Percentiles rank a stretch among this genome's conserved stretches.
Evolutionary conservation across 108 stramenopile genomes (phyloP).

Genomic region (Bacterosira constricta): DNA sequence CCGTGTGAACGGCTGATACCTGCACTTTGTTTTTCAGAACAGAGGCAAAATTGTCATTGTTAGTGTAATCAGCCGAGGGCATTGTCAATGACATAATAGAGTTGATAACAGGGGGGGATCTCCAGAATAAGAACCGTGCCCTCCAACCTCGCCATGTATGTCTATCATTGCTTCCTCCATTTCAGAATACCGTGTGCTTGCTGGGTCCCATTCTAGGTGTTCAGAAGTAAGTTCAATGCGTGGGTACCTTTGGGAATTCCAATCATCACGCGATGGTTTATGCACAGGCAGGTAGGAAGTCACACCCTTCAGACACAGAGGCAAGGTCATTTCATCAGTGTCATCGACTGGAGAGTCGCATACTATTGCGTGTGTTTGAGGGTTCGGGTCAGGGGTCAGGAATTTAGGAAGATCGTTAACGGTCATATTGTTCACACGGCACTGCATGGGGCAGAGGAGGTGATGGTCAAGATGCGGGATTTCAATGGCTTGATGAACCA

Average conservation of each 20-base stretch:
- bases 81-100: neutral
- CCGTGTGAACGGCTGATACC: too few species aligned
- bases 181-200: too few species aligned
- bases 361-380: neutral
- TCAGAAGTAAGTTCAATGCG: neutral
- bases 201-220: neutral
- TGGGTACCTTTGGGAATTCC: neutral
- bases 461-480: constrained; percentile 18
- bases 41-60: constrained; percentile 15
- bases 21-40: too few species aligned
- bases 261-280: neutral
- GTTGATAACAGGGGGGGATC: neutral
- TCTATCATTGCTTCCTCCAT: neutral
- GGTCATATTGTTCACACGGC: constrained; percentile 15
- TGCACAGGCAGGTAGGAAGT: neutral
- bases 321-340: neutral
- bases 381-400: neutral
- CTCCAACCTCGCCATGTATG: neutral
- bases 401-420: constrained; percentile 25
- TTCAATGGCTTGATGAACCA: constrained; percentile 15
- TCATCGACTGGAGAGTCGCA: neutral
- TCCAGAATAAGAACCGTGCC: neutral
- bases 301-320: neutral
- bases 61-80: neutral
- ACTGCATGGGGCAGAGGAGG: constrained; percentile 36